phyloP scores from a whole-genome alignment of 139 green algal genomes.

The Pycnococcus provasolii region DNA sequence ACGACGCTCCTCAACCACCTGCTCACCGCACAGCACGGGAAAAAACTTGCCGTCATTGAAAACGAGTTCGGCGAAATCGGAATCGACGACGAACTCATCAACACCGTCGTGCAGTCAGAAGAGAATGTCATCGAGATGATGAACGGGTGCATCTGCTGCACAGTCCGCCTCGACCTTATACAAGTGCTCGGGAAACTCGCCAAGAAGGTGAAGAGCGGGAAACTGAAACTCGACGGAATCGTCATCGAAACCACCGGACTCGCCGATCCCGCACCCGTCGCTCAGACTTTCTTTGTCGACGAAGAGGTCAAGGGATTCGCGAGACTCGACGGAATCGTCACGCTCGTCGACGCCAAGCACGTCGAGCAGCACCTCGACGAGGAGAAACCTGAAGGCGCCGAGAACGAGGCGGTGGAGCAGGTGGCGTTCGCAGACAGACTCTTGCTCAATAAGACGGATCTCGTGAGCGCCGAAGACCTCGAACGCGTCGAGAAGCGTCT shows the following conservation, averaged over 20 bases:
- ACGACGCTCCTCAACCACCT: conserved; percentile 90
- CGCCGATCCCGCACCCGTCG: conserved; percentile 69
- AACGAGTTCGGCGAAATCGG: conserved; percentile 74
- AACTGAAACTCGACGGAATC: conserved; percentile 56
- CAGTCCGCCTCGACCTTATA: conserved; percentile 35
- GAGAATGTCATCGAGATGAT: conserved; percentile 24
- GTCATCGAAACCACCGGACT: conserved; percentile 76
- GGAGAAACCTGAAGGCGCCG: conserved; percentile 60
- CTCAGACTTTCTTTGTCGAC: conserved; percentile 82
- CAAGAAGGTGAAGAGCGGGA: conserved; percentile 6
- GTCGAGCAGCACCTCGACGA: conserved; percentile 66
- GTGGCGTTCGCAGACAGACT: conserved; percentile 77
- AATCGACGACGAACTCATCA: conserved; percentile 62
- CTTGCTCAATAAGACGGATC: conserved; percentile 76
- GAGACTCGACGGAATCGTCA: conserved; percentile 55
- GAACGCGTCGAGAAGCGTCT: conserved; percentile 32
- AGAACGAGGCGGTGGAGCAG: conserved; percentile 56
- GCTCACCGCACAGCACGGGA: conserved; percentile 59
- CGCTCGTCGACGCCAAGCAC: conserved; percentile 70
- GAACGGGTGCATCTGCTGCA: conserved; percentile 96
- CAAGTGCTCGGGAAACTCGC: conserved; percentile 23
- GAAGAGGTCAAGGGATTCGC: conserved; percentile 40
- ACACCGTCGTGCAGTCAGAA: conserved; percentile 31
- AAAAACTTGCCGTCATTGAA: conserved; percentile 69
- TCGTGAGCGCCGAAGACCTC: conserved; percentile 38